Base-by-base conservation (phyloP, 306 rosid species). In the Crotalaria pallida region DNA sequence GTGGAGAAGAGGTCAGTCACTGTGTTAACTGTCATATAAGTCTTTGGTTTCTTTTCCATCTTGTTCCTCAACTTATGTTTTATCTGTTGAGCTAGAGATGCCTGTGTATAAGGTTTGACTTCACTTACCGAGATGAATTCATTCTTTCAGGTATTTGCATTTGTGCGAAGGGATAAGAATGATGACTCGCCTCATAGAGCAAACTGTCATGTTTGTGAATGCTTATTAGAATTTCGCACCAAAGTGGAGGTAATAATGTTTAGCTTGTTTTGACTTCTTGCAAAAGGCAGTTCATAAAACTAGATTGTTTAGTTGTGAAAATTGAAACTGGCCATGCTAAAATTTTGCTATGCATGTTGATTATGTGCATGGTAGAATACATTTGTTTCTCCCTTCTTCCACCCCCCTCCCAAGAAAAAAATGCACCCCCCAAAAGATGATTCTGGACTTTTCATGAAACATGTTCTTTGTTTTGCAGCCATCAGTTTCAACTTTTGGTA, bases 161-260 rank as follows among this genome's bases (percentile, higher is more conserved):
- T 95, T 82, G 97, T 89, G 79, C 84, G 68, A 69, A 74, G 88
- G 13, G 87, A 89, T 68, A 69, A 74, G 49, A 53, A 84, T 52
- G 72, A 52, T 73, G 79, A 80, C 80, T 67, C 88, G 16, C 92
- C 96, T 9, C 99, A 91, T 72, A 83, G 96, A 84, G 94, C 99
- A 75, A 65, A 95, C 64, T 95, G 99, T 69, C 97, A 91, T 74
- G 96, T 95, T 15, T 95, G 97, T 33, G 97, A 76, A 62, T 71
- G 84, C 83, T 52, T 85, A 44, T 73, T 95, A 74, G 99, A 95
- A 63, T 95, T 95, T 78, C 85, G 91, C 43, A 80, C 91, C 56
- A 86, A 84, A 79, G 73, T 83, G 3, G 97, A 91, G 99, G 97
- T 95, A 87, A 49, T 86, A 77, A 67, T 21, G 19, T 74, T 12